Percentiles rank a stretch among this genome's conserved stretches.
Conservation (phyloP, 2,329 filamentous ascomycete genomes). For the Dryadomyces quercivorus region DNA sequence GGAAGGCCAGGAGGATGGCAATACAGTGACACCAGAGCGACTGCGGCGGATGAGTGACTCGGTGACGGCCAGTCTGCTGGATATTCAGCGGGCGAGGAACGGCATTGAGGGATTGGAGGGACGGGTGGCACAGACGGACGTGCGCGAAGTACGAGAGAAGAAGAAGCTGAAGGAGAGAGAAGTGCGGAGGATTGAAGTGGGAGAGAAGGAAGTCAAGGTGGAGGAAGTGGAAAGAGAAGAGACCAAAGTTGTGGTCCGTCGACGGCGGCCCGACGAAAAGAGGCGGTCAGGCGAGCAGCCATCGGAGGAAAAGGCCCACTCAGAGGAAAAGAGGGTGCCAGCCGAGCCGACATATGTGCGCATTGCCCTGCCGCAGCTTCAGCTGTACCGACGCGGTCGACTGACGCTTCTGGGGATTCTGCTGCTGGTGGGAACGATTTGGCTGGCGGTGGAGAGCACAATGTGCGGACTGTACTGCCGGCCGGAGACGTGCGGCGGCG, state of each 20-base stretch:
- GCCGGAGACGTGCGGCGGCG: constrained; percentile 31
- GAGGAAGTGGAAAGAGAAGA: background rate
- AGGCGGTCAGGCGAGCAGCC: background rate
- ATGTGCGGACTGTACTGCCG: constrained; percentile 44
- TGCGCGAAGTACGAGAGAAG: constrained; percentile 13
- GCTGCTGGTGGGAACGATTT: constrained; percentile 31
- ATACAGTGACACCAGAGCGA: background rate
- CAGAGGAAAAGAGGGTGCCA: background rate
- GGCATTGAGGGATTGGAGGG: constrained; percentile 47
- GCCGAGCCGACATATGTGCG: constrained; percentile 21
- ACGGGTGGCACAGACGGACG: constrained; percentile 29
- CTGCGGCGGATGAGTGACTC: constrained; percentile 34
- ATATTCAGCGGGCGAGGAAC: constrained; percentile 41
- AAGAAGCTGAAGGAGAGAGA: background rate
- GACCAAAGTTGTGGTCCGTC: background rate
- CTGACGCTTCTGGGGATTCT: constrained; percentile 36
- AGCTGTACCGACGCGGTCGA: constrained; percentile 32
- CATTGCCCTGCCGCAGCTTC: constrained; percentile 33
- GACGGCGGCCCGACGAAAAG: background rate
- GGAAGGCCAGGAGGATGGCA: constrained; percentile 12
- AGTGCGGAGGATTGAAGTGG: background rate
- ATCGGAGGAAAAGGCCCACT: background rate
- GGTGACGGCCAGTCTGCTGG: constrained; percentile 36
- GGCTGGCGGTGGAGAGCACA: constrained; percentile 40
- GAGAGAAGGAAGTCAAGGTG: background rate